A percentile compares a stretch with the other conserved stretches of the same genome.
Evolutionary conservation across 164 flowering plant genomes (phyloP).

Genomic region (Akebia trifoliata): DNA sequence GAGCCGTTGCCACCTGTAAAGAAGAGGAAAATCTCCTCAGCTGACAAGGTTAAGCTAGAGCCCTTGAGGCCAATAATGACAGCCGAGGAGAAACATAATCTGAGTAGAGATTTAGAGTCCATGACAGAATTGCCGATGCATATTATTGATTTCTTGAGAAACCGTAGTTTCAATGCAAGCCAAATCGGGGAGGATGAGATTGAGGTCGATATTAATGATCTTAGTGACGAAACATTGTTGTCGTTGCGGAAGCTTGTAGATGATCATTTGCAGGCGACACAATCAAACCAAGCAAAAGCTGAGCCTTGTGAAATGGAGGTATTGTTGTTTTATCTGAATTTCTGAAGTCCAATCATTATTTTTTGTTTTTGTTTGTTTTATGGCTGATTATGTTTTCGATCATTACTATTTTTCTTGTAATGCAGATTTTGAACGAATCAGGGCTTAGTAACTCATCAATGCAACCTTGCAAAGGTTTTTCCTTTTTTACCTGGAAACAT

Average conservation of each 20-base stretch:
- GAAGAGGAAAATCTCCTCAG: slow-evolving; percentile 32
- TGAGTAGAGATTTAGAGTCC: slow-evolving; percentile 57
- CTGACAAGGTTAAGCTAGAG: slow-evolving; percentile 32
- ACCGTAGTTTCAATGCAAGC: slow-evolving; percentile 35
- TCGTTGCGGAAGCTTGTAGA: slow-evolving; percentile 65
- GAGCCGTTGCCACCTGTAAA: slow-evolving; percentile 27
- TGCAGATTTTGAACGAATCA: slow-evolving; percentile 57
- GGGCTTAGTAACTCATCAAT: slow-evolving; percentile 58
- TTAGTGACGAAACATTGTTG: slow-evolving; percentile 60
- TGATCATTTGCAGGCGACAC: slow-evolving; percentile 47
- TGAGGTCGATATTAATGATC: slow-evolving; percentile 76
- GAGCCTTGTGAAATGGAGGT: slow-evolving; percentile 80
- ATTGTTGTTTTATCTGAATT: neutral
- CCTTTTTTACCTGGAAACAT: neutral
- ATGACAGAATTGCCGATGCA: slow-evolving; percentile 56
- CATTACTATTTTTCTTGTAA: neutral
- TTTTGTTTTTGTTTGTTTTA: neutral
- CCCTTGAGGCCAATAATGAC: slow-evolving; percentile 41
- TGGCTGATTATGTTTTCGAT: neutral
- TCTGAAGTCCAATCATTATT: neutral
- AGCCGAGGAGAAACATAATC: slow-evolving; percentile 49
- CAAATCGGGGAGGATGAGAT: slow-evolving; percentile 65
- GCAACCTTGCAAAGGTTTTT: slow-evolving; percentile 58
- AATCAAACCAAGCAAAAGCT: slow-evolving; percentile 32
- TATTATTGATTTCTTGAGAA: slow-evolving; percentile 62